Conservation (phyloP, 2,329 filamentous ascomycete species). For the Hypoxylon sp. region DNA sequence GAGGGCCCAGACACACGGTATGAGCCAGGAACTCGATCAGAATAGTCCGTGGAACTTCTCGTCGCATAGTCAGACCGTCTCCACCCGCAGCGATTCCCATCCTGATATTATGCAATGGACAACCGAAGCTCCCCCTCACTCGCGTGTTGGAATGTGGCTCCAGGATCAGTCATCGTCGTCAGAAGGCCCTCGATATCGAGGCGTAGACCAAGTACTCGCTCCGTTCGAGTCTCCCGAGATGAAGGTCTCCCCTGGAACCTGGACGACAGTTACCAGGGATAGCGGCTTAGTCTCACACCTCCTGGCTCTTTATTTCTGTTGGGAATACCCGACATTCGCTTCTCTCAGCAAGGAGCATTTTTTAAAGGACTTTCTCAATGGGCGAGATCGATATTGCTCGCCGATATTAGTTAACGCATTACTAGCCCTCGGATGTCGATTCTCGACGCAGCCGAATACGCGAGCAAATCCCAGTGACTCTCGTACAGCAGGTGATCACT, state of each 20-base stretch:
- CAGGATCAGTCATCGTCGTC: conserved; percentile 51
- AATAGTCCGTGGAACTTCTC: conserved; percentile 61
- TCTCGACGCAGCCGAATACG: conserved; percentile 71
- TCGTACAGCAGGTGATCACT: conserved; percentile 74
- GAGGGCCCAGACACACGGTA: conserved; percentile 43
- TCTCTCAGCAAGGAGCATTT: conserved; percentile 78
- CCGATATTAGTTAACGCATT: conserved; percentile 72
- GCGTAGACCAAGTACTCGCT: conserved; percentile 59
- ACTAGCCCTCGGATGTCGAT: conserved; percentile 72
- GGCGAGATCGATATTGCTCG: conserved; percentile 71
- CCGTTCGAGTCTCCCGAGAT: conserved; percentile 55
- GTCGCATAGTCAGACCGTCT: conserved; percentile 55
- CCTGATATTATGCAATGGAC: conserved; percentile 58
- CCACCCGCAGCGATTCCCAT: conserved; percentile 57
- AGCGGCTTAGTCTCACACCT: conserved; percentile 68
- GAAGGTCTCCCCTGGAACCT: conserved; percentile 55
- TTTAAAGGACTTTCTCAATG: conserved; percentile 69
- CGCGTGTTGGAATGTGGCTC: conserved; percentile 60
- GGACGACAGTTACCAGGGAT: conserved; percentile 70
- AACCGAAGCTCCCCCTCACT: conserved; percentile 53
- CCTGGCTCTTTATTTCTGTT: conserved; percentile 75
- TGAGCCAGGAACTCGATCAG: conserved; percentile 53
- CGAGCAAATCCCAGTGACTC: conserved; percentile 69
- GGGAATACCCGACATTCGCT: conserved; percentile 79
- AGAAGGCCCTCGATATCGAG: conserved; percentile 48